A percentile compares a stretch with the other conserved stretches of the same genome.
Conservation (phyloP, 345 rosid species). For the Clausena lansium region DNA sequence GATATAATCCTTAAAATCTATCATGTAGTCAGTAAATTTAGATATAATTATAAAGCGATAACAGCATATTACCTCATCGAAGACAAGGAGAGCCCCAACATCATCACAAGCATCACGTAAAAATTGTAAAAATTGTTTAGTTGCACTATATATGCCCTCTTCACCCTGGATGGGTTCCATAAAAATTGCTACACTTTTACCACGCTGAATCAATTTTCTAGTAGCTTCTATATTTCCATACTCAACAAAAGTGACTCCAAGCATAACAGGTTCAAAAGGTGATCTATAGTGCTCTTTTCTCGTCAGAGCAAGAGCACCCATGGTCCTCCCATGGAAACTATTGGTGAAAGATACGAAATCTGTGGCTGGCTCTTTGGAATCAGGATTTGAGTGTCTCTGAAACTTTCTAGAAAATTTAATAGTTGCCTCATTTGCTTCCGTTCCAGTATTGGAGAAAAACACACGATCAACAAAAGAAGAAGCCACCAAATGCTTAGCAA, state of each 20-base stretch:
- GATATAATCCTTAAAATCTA: neutral
- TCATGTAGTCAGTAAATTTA: neutral
- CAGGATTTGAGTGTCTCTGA: constrained; percentile 62
- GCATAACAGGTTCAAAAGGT: constrained; percentile 97
- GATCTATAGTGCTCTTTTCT: constrained; percentile 83
- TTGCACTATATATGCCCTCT: constrained; percentile 86
- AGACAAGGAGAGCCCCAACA: constrained; percentile 79
- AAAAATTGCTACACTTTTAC: constrained; percentile 83
- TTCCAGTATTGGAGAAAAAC: constrained; percentile 85
- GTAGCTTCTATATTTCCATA: constrained; percentile 74
- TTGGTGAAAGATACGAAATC: constrained; percentile 74
- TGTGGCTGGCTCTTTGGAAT: constrained; percentile 46
- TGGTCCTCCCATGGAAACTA: constrained; percentile 93
- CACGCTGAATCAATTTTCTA: constrained; percentile 41
- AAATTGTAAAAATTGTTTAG: constrained; percentile 64
- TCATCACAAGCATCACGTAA: constrained; percentile 80
- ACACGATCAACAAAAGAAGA: constrained; percentile 79
- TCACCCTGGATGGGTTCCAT: constrained; percentile 97
- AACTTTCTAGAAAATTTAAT: constrained; percentile 89
- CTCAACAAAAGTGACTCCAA: constrained; percentile 90
- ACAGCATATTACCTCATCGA: constrained; percentile 68
- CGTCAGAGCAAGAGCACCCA: constrained; percentile 91
- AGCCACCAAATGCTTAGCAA: constrained; percentile 72
- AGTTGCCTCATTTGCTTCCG: constrained; percentile 97
- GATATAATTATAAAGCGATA: neutral